These are phyloP conservation scores for Trichoderma harzianum DNA, from an alignment of 2,329 filamentous ascomycete species.

Conservation along the genomic window DNA sequence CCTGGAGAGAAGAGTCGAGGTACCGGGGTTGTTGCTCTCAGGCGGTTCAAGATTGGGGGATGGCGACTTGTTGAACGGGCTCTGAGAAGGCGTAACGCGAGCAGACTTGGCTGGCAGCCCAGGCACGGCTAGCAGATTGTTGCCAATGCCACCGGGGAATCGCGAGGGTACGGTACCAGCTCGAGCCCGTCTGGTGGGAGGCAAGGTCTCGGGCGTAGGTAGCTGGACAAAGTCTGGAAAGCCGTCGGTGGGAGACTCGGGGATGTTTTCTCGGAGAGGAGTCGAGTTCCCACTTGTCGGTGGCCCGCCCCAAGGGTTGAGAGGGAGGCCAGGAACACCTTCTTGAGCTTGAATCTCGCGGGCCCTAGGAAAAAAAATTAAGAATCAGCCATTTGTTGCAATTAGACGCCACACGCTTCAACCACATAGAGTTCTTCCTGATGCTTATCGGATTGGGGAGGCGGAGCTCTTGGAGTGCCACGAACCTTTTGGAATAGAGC, in stretches of 20 bases:
- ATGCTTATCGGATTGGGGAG: not conserved
- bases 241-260: slow-evolving; percentile 92
- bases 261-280: slow-evolving; percentile 93
- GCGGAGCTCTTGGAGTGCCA: slow-evolving; percentile 25
- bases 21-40: slow-evolving; percentile 41
- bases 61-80: slow-evolving; percentile 71
- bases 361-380: slow-evolving; percentile 54
- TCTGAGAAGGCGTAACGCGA: slow-evolving; percentile 80
- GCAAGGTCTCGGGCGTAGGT: slow-evolving; percentile 61
- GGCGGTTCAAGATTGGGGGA: slow-evolving; percentile 53
- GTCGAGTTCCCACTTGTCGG: slow-evolving; percentile 96
- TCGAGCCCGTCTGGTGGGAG: slow-evolving; percentile 73
- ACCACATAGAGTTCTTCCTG: not conserved
- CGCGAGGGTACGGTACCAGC: slow-evolving; percentile 95
- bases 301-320: slow-evolving; percentile 87
- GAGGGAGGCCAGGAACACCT: slow-evolving; percentile 66
- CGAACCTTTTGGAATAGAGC: slow-evolving; percentile 89
- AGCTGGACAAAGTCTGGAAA: slow-evolving; percentile 85
- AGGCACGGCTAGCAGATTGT: slow-evolving; percentile 55
- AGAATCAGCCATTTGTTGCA: not conserved
- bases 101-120: slow-evolving; percentile 70
- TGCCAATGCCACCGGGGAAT: slow-evolving; percentile 70
- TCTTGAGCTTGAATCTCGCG: slow-evolving; percentile 97
- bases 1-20: slow-evolving; percentile 75
- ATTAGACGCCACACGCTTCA: not conserved